These are phyloP conservation scores for Hypomyces perniciosus DNA, from an alignment of 2,329 filamentous ascomycete genomes.

Conservation along the genomic window DNA sequence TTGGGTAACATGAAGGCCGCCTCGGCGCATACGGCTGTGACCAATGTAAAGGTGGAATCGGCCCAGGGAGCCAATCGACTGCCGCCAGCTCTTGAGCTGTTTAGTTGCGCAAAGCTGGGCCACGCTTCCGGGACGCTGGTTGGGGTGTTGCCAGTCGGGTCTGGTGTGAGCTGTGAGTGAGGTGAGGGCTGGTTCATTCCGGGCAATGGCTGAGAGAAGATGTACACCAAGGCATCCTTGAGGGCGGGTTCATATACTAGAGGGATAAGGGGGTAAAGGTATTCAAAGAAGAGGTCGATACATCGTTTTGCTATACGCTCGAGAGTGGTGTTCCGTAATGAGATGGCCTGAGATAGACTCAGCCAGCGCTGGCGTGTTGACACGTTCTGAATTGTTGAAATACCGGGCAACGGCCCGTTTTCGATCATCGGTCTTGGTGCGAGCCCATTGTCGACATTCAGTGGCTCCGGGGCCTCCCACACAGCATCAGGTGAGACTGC, in stretches of 20 bases:
- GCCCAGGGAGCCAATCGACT: conserved; percentile 25
- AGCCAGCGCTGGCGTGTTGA: conserved; percentile 26
- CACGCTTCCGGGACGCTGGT: conserved; percentile 7
- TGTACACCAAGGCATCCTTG: conserved; percentile 29
- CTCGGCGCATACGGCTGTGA: conserved; percentile 39
- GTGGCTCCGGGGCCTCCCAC: conserved; percentile 10
- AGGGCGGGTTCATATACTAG: conserved; percentile 37
- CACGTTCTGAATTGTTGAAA: conserved; percentile 9
- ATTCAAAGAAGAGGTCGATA: conserved; percentile 36
- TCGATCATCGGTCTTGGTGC: conserved; percentile 3
- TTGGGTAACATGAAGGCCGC: conserved; percentile 35
- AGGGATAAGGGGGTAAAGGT: conserved; percentile 37
- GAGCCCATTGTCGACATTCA: conserved; percentile 8
- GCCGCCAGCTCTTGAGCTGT: conserved; percentile 3
- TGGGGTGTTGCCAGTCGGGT: conserved; percentile 13
- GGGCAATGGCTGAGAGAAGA: conserved; percentile 18
- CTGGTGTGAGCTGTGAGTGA: conserved; percentile 7
- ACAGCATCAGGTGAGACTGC: conserved; percentile 10
- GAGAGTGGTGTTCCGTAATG: conserved; percentile 20
- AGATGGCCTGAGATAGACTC: conserved; percentile 19
- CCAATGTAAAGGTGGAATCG: conserved; percentile 34
- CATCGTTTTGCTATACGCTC: conserved; percentile 27
- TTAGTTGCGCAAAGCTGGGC: conserved; percentile 7
- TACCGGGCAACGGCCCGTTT: conserved; percentile 1
- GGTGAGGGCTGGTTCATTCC: conserved; percentile 11